These are phyloP conservation scores for Avena eriantha DNA, from an alignment of 176 grass and related monocot species.

Conservation along the genomic window DNA sequence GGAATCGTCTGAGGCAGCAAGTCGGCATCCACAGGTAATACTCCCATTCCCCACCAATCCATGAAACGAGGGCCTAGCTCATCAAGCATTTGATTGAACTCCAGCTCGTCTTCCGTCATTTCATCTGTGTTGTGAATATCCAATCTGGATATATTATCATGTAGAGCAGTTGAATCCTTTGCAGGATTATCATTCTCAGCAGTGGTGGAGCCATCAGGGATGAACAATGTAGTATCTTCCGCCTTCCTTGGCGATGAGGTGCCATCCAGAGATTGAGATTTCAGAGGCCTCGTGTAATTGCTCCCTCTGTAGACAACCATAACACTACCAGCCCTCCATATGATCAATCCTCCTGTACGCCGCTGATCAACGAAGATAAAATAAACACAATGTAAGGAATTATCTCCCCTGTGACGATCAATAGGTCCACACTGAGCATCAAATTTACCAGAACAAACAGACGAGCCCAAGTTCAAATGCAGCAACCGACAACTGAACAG, in stretches of 20 bases:
- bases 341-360: slow-evolving; percentile 82
- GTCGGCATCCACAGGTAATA: slow-evolving; percentile 86
- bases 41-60: slow-evolving; percentile 89
- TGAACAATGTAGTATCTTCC: slow-evolving; percentile 58
- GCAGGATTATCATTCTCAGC: slow-evolving; percentile 34
- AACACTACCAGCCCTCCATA: slow-evolving; percentile 95
- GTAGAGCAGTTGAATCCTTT: slow-evolving; percentile 22
- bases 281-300: slow-evolving; percentile 74
- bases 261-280: slow-evolving; percentile 52
- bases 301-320: slow-evolving; percentile 89
- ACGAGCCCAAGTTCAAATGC: neutral
- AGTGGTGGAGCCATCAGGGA: slow-evolving; percentile 59
- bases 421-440: neutral
- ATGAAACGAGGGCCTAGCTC: slow-evolving; percentile 81
- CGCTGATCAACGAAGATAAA: slow-evolving; percentile 53
- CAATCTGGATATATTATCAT: slow-evolving; percentile 36
- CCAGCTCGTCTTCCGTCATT: slow-evolving; percentile 78
- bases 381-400: slow-evolving; percentile 15
- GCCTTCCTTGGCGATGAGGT: slow-evolving; percentile 37
- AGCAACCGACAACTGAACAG: neutral
- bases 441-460: neutral
- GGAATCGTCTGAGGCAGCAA: slow-evolving; percentile 75
- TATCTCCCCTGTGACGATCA: neutral
- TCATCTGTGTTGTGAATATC: slow-evolving; percentile 52
- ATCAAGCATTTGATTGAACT: slow-evolving; percentile 86